phyloP scores from a whole-genome alignment of 2,329 filamentous ascomycete genomes.

The Paecilomyces fulvus region DNA sequence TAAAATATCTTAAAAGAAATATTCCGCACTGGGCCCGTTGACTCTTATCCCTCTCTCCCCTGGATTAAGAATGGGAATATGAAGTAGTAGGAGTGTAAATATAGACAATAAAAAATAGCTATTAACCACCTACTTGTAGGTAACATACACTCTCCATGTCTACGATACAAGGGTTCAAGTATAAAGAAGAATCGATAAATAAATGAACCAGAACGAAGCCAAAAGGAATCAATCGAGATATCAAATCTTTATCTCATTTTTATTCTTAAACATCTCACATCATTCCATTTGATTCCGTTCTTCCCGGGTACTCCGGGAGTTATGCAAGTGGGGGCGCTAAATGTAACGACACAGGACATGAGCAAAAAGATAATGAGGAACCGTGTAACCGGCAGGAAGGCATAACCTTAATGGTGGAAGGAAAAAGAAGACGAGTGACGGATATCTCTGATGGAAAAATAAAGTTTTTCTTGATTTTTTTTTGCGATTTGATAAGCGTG shows the following conservation, averaged over 20 bases:
- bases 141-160: background rate
- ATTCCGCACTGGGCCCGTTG: background rate
- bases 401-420: background rate
- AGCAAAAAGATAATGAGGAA: background rate
- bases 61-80: constrained; percentile 1
- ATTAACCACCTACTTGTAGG: background rate
- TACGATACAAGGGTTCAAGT: background rate
- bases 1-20: too few species aligned
- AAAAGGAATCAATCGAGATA: background rate
- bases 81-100: background rate
- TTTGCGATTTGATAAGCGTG: background rate
- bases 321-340: background rate
- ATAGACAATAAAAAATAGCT: background rate
- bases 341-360: background rate
- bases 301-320: background rate
- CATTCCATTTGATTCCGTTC: background rate
- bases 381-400: background rate
- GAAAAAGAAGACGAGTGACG: background rate
- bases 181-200: background rate
- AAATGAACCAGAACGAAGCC: background rate
- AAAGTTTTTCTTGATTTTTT: background rate
- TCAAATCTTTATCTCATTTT: background rate
- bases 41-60: background rate
- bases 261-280: background rate
- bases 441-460: background rate